Base-by-base conservation (phyloP, 2,329 filamentous ascomycete genomes). In the Cryphonectria carpinicola region DNA sequence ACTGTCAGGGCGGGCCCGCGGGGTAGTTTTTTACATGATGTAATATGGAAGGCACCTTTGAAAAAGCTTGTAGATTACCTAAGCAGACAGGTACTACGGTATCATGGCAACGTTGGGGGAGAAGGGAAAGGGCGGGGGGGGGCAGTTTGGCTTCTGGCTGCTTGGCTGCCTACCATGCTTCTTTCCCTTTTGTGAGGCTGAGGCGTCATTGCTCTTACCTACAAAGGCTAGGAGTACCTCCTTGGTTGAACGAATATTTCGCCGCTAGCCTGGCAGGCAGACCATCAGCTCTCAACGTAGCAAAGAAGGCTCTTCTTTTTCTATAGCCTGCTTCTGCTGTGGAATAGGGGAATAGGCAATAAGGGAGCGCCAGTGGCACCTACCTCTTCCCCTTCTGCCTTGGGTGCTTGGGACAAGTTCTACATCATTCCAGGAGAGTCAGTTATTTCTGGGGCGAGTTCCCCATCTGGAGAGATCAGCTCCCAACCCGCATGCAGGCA, bases 1-100 rank as follows among this genome's bases (percentile, higher is more conserved):
- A 14, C 41, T 14, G 35, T 10, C 14, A 65, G 41, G 39, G 58
- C 32, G 37, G 63, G 63, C 63, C 63, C 63, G 63, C 63, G 63
- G 63, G 63, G 63, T 65, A 65, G 28, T 35, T 28, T 11, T 17
- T 19, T 4, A 22, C 14, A 65, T 65, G 63, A 65, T 65, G 63
- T 65, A 65, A 65, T 65, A 19, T 17, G 28, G 6, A 14, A 32
- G n/a, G 43, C 17, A 49, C 46, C 3, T 25, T 10, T 65, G 63
- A 65, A 52, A 52, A 65, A 65, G 41, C 43, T 65, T 65, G 63
- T 11, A 11, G 14, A 13, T 65, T 65, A 65, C 63, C 63, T 65
- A 65, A 65, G 63, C 63, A 35, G 63, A n/a, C 4, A n/a, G 11
- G 7, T 11, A 22, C n/a, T 35, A 64, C 32, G 4, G 1, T 32